phyloP scores from a whole-genome alignment of 345 rosid species.

The Linum trigynum region DNA sequence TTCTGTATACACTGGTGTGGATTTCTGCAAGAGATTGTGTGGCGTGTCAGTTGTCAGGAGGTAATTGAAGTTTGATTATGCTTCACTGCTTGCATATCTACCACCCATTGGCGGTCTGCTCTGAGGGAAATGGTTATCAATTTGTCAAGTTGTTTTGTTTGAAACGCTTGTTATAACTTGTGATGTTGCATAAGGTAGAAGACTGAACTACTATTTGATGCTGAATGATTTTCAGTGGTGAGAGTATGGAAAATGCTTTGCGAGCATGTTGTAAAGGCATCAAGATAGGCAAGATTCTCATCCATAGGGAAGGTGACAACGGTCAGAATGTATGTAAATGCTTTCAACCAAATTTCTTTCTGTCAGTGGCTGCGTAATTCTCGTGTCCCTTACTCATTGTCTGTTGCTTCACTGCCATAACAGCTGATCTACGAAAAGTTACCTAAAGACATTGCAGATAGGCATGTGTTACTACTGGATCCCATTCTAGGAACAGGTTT shows the following conservation, averaged over 20 bases:
- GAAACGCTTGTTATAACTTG: no score
- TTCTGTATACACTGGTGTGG: conserved; percentile 93
- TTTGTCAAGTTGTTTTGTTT: no score
- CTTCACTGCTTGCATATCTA: no score
- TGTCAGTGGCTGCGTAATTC: not conserved
- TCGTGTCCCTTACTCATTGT: conserved; percentile 10
- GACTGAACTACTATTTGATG: not conserved
- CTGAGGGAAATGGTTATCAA: no score
- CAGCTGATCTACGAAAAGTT: conserved; percentile 93
- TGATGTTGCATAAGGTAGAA: no score
- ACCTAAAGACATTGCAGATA: conserved; percentile 81
- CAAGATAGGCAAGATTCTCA: conserved; percentile 91
- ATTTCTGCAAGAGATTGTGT: conserved; percentile 94
- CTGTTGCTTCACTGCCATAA: conserved; percentile 6
- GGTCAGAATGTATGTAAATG: conserved; percentile 68
- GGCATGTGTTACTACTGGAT: conserved; percentile 86
- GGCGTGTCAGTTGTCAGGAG: conserved; percentile 97
- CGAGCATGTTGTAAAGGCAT: conserved; percentile 98
- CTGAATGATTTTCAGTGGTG: conserved; percentile 45
- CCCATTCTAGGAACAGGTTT: conserved; percentile 97
- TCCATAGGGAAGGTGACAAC: conserved; percentile 96
- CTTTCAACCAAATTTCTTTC: conserved; percentile 1
- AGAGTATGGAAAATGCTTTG: conserved; percentile 98
- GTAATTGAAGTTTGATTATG: conserved; percentile 25
- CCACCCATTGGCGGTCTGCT: no score